Conservation (phyloP, 768 basidiomycete genomes). For the Fibroporia radiculosa region DNA sequence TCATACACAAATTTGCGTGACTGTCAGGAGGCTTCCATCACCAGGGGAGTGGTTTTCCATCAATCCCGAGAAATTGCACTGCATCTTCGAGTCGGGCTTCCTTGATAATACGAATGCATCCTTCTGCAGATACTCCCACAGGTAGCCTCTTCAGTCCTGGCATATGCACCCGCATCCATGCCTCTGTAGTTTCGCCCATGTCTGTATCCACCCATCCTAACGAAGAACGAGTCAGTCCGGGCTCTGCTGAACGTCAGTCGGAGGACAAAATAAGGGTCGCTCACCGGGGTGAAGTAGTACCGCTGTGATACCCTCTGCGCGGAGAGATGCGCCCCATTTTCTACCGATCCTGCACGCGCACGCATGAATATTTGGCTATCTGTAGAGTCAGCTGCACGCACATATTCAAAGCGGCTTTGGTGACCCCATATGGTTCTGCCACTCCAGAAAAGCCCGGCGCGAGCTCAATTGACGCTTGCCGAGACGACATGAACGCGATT, state of each 20-base stretch:
- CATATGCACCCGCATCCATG: not conserved
- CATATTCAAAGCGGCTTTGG: conserved; percentile 13
- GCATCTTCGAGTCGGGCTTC: not conserved
- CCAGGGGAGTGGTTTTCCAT: no score
- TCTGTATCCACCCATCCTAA: conserved; percentile 1
- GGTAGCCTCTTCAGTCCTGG: not conserved
- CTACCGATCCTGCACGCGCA: not conserved
- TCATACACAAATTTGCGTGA: no score
- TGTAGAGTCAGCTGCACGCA: not conserved
- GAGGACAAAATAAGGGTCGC: not conserved
- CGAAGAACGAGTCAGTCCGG: no score
- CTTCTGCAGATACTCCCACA: not conserved
- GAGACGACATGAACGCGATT: conserved; percentile 8
- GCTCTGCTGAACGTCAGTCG: not conserved
- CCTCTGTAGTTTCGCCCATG: not conserved
- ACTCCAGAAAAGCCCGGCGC: not conserved
- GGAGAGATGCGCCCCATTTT: not conserved
- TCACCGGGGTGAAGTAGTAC: not conserved
- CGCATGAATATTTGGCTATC: not conserved
- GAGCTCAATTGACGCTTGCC: not conserved
- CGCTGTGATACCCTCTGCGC: not conserved
- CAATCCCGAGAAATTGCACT: no score
- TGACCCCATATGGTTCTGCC: conserved; percentile 4
- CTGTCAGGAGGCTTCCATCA: no score
- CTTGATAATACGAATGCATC: not conserved